Conservation (phyloP, 2,329 filamentous ascomycete genomes). For the Paecilomyces dactylethromorphus region DNA sequence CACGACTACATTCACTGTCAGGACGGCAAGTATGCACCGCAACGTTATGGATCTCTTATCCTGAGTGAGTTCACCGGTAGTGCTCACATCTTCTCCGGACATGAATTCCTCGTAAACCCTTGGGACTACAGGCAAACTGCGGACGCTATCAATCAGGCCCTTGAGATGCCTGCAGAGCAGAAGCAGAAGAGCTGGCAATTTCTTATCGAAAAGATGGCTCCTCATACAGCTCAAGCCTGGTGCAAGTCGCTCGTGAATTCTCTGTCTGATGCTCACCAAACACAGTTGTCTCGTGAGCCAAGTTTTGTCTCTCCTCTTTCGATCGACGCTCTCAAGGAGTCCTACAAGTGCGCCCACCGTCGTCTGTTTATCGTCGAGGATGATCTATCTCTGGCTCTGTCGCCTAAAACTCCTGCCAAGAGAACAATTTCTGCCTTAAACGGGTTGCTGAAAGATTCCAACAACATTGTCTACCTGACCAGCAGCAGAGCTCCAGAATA, state of each 20-base stretch:
- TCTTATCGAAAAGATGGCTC: slow-evolving; percentile 64
- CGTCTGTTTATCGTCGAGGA: slow-evolving; percentile 87
- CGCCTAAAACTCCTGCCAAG: slow-evolving; percentile 66
- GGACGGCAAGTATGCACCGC: slow-evolving; percentile 64
- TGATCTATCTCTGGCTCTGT: slow-evolving; percentile 63
- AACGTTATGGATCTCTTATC: slow-evolving; percentile 81
- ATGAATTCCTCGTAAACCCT: slow-evolving; percentile 80
- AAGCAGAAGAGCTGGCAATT: slow-evolving; percentile 67
- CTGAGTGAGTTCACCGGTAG: slow-evolving; percentile 92
- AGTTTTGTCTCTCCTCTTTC: slow-evolving; percentile 76
- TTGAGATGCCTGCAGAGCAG: slow-evolving; percentile 73
- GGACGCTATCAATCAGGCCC: slow-evolving; percentile 70
- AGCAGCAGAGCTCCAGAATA: slow-evolving; percentile 77
- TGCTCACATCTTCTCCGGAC: slow-evolving; percentile 70
- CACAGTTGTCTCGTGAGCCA: slow-evolving; percentile 73
- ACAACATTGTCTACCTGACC: slow-evolving; percentile 86
- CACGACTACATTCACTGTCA: slow-evolving; percentile 92
- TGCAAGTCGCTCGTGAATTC: slow-evolving; percentile 62
- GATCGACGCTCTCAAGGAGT: slow-evolving; percentile 52
- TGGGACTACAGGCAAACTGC: slow-evolving; percentile 90
- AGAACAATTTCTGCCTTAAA: slow-evolving; percentile 71
- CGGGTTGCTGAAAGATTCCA: slow-evolving; percentile 67
- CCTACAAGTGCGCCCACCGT: slow-evolving; percentile 59
- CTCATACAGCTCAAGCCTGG: slow-evolving; percentile 79
- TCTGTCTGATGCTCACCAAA: slow-evolving; percentile 66